phyloP scores from a whole-genome alignment of 331 rosid genomes.

The Telfairia occidentalis region DNA sequence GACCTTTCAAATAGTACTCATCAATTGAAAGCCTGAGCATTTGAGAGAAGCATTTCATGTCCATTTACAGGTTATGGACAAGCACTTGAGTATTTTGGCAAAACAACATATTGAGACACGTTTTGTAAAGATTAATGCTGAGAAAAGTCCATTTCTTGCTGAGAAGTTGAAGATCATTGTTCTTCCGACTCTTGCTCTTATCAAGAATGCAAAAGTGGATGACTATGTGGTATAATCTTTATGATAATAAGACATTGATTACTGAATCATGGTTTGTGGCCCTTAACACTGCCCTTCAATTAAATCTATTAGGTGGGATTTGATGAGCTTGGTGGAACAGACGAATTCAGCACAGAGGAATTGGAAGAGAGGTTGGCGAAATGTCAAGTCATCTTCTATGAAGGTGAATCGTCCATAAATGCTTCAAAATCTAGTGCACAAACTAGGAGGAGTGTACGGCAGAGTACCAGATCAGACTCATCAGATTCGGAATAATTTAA shows the following conservation, averaged over 20 bases:
- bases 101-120: conserved; percentile 90
- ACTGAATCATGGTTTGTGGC: not conserved
- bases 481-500: conserved; percentile 57
- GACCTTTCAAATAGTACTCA: not conserved
- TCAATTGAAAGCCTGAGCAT: not conserved
- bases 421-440: conserved; percentile 38
- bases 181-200: conserved; percentile 90
- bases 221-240: conserved; percentile 72
- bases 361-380: conserved; percentile 89
- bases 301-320: conserved; percentile 67
- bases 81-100: conserved; percentile 64
- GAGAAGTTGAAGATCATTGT: conserved; percentile 88
- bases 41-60: not conserved
- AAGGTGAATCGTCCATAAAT: conserved; percentile 67
- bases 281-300: not conserved
- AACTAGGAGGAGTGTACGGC: conserved; percentile 54
- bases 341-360: conserved; percentile 88
- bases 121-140: conserved; percentile 69
- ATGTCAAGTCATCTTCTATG: conserved; percentile 69
- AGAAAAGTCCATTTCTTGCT: conserved; percentile 87
- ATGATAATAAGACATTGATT: not conserved
- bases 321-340: conserved; percentile 92
- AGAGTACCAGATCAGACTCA: conserved; percentile 45
- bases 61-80: conserved; percentile 70
- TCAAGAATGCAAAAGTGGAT: conserved; percentile 90